Base-by-base conservation (phyloP, 805 yeast species). In the Suhomyces kilbournensis region DNA sequence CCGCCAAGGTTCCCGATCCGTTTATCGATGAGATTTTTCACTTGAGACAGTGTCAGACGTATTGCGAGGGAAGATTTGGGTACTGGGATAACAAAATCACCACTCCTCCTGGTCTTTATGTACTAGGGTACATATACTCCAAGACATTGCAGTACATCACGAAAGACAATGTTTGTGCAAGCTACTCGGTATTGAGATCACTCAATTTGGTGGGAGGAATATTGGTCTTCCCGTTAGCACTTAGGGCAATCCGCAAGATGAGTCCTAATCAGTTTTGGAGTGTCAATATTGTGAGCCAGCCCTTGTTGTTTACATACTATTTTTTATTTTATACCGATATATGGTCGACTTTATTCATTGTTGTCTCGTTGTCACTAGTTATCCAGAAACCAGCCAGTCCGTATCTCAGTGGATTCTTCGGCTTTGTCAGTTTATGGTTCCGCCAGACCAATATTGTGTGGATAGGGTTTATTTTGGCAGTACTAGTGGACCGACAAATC, bases 371-470 rank as follows among this genome's bases (percentile, higher is more conserved):
- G 32, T 74, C 83, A 5, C 61, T 78, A 34, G 84, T 75, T 3
- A 61, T 80, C 15, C 56, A 48, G 6, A 53, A 48, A 48, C 68
- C 66, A 19, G 57, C 67, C 17, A 52, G 55, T 19, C 22, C 56
- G 6, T 49, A 54, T 6, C 30, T 75, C 1, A 76, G 90, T 53
- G 86, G 86, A 0, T 2, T 79, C 4, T 58, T 85, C 23, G 88
- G 89, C 0, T 76, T 83, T 4, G 26, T 77, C 4, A 86, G 96
- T 61, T 73, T 94, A 35, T 70, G 80, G 63, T 86, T 94, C 64
- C 80, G 99, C 56, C 99, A 94, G 61, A 94, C 99, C 0, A 94
- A 94, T 61, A 84, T 94, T 32, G 74, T 91, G 0, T 94, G 99
- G 99, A 77, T 83, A 12, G 83, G 80, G 0, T 84, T 88, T 57